Base-by-base conservation (phyloP, 768 basidiomycete genomes). In the Pleurotus tuber-regium region DNA sequence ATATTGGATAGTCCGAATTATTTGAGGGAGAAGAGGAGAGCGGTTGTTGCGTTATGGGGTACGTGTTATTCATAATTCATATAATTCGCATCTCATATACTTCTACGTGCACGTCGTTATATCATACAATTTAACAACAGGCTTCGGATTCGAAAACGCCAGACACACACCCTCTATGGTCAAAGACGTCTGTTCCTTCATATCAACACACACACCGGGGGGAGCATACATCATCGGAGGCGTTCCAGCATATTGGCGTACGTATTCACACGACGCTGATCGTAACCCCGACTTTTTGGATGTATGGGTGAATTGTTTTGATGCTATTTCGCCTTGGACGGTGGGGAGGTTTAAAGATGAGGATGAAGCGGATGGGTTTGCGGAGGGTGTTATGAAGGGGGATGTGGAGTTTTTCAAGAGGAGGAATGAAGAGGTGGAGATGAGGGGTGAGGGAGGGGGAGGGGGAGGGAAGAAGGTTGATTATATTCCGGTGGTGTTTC, bases 251-350 rank as follows among this genome's bases (percentile, higher is more conserved):
- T 78, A 86, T 57, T 92, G 91, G 91, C 80, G 90, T 19, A 83
- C 84, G 0, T 77, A 82, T 5, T 71, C 73, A 23, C 77, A 79
- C 23, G 91, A 93, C 59, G 83, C 86, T 0, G 87, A 91, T 63
- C 71, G 71, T 2, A 77, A 89, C 54, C 79, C 81, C 0, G 85
- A 68, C 5, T 91, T 87, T 54, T 58, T 83, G 10, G 70, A 80
- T 43, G 74, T 89, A 8, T 92, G 86, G 84, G 69, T 89, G 8
- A 82, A 83, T n/a, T 82, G 82, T 19, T 88, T 90, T 53, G 88
- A 90, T 54, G 86, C 87, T 3, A 79, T 91, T 51, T 86, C 83
- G 18, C 91, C 91, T 5, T 92, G 90, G 90, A 89, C 85, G 4
- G 75, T 92, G 8, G 91, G 90, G 3, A 72, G 87, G 28, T 91